phyloP scores from a whole-genome alignment of 176 grass and related monocot genomes.

The Musa schizocarpa region DNA sequence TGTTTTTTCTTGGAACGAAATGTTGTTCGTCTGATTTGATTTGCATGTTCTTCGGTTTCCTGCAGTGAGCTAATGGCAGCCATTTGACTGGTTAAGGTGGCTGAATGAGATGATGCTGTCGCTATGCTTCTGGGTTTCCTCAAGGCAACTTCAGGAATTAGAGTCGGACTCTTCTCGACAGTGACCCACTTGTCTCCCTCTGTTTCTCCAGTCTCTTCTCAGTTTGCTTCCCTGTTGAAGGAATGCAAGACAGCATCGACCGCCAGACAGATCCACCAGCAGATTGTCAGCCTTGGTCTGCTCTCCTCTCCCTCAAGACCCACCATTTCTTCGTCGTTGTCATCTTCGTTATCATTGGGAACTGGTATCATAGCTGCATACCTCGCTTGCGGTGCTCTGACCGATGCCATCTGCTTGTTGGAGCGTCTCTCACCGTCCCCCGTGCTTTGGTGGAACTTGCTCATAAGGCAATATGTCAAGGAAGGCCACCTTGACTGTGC shows the following conservation, averaged over 20 bases:
- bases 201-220: neutral
- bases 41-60: neutral
- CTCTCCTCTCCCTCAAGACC: neutral
- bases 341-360: slow-evolving; percentile 10
- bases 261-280: slow-evolving; percentile 14
- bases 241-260: slow-evolving; percentile 8
- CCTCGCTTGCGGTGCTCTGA: slow-evolving; percentile 1
- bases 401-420: slow-evolving; percentile 37
- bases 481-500: slow-evolving; percentile 47
- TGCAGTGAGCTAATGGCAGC: neutral
- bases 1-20: too few relatives aligned
- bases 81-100: neutral
- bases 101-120: slow-evolving; percentile 5
- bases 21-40: neutral
- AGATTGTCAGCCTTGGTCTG: slow-evolving; percentile 14
- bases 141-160: slow-evolving; percentile 3
- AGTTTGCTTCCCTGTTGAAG: slow-evolving; percentile 7
- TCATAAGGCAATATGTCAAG: slow-evolving; percentile 51
- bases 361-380: slow-evolving; percentile 14
- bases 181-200: neutral
- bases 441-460: slow-evolving; percentile 59
- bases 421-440: slow-evolving; percentile 46
- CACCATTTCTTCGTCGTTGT: neutral
- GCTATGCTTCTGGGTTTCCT: slow-evolving; percentile 10
- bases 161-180: slow-evolving; percentile 9